Percentiles rank a stretch among this genome's conserved stretches.
Conservation (phyloP, 768 basidiomycete genomes). For the Mycena vulgaris region DNA sequence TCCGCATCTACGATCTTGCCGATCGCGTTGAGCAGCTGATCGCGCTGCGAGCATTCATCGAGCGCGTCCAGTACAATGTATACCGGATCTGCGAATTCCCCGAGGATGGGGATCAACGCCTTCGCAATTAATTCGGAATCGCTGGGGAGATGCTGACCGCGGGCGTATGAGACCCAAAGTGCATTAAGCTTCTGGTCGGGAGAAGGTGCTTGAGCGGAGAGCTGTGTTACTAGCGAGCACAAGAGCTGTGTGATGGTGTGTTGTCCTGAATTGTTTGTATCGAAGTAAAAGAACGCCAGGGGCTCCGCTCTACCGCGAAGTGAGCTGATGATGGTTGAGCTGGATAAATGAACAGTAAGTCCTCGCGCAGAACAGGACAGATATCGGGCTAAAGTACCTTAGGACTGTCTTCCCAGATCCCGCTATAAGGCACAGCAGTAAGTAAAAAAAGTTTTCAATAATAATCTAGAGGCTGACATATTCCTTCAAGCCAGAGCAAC, state of each 20-base stretch:
- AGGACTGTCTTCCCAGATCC: constrained; percentile 10
- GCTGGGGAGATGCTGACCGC: background rate
- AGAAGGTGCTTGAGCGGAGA: constrained; percentile 20
- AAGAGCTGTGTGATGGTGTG: background rate
- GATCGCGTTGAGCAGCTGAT: constrained; percentile 24
- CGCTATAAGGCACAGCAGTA: background rate
- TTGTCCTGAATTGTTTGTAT: constrained; percentile 12
- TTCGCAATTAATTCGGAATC: constrained; percentile 17
- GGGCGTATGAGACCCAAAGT: background rate
- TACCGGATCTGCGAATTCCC: constrained; percentile 2
- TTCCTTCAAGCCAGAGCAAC: constrained; percentile 23
- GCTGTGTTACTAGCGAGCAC: constrained; percentile 38
- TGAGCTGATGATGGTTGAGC: background rate
- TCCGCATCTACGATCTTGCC: constrained; percentile 6
- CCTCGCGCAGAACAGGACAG: no score
- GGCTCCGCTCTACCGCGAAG: background rate
- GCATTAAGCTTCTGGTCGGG: background rate
- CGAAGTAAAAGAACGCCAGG: constrained; percentile 17
- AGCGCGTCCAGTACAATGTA: constrained; percentile 42
- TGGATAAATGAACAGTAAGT: background rate
- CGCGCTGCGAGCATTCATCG: constrained; percentile 39
- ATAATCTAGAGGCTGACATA: background rate
- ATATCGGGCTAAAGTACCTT: no score
- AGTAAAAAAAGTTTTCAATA: background rate
- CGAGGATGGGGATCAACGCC: constrained; percentile 26